Base-by-base conservation (phyloP, 192 early-diverging fungal species). In the Podila minutissima region DNA sequence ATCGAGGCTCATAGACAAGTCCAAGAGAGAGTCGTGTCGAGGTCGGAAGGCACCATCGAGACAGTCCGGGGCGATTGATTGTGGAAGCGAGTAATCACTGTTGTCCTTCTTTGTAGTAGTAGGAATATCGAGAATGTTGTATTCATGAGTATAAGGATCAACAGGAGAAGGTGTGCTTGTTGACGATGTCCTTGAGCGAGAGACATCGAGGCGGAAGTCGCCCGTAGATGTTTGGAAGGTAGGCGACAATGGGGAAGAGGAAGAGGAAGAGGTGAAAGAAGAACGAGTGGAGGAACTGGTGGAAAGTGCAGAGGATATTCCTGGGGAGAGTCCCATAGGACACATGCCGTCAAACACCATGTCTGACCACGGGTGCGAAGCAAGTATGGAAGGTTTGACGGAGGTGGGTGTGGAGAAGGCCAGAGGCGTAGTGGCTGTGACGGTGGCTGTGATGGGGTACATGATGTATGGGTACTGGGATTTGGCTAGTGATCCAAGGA, bases 41-140 rank as follows among this genome's bases (percentile, higher is more conserved):
- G 53, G 53, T 24, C 53, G 19, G 19, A 55, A 22, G 8, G 4
- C 11, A 26, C 53, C 20, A 55, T 55, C 53, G n/a, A 26, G 8
- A 22, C 19, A n/a, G 19, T 17, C n/a, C 22, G 53, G n/a, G 53
- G 24, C 8, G 6, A 55, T 26, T 7, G 50, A n/a, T n/a, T 17
- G 50, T 29, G 75, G 64, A 55, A 71, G 53, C 41, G 71, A 64
- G 46, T n/a, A 64, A 35, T 77, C 75, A 71, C 75, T 77, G 75
- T 77, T 48, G 59, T 77, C 38, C 38, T 70, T 67, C 65, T 71
- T 61, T 59, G 51, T 67, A 46, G 64, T 50, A 49, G 64, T 48
- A 68, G 63, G 51, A 63, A 65, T 37, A 68, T 64, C 62, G 66
- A 64, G 0, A 32, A 26, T 24, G 55, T 22, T 55, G 65, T 72